Evolutionary conservation across 2,329 filamentous ascomycete genomes (phyloP).

Genomic region (Colletotrichum sublineola): DNA sequence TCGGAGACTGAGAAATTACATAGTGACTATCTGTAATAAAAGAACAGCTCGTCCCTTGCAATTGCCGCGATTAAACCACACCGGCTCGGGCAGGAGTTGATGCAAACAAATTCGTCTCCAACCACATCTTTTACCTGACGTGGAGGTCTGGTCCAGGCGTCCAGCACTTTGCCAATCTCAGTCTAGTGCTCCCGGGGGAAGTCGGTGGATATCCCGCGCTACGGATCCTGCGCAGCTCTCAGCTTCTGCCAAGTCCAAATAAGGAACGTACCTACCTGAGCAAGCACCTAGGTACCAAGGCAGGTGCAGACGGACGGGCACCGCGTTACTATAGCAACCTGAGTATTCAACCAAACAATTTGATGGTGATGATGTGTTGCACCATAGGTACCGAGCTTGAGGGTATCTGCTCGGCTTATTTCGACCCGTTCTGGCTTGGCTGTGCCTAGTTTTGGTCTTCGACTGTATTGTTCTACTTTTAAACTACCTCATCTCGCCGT

Average conservation of each 20-base stretch:
- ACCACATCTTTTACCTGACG: not conserved
- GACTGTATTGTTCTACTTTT: not conserved
- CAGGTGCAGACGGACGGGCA: not conserved
- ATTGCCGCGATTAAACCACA: not conserved
- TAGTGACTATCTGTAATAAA: not conserved
- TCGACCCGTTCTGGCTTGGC: not conserved
- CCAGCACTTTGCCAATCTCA: not conserved
- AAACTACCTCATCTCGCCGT: slow-evolving; percentile 13
- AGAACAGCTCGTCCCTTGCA: not conserved
- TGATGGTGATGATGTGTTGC: slow-evolving; percentile 3
- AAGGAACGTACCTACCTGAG: too few species aligned
- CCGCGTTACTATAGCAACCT: slow-evolving; percentile 12
- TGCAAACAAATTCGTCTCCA: not conserved
- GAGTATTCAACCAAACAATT: not conserved
- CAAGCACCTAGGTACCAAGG: too few species aligned
- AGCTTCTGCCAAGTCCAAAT: not conserved
- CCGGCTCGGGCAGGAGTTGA: not conserved
- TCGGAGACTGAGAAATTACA: not conserved
- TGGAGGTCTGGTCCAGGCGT: not conserved
- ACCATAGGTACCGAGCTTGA: not conserved
- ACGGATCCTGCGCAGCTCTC: not conserved
- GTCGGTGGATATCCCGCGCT: not conserved
- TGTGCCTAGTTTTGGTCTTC: slow-evolving; percentile 5
- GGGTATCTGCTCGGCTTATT: not conserved
- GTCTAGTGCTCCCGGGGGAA: not conserved